Base-by-base conservation (phyloP, 164 flowering plant species). In the Pachysandra terminalis region DNA sequence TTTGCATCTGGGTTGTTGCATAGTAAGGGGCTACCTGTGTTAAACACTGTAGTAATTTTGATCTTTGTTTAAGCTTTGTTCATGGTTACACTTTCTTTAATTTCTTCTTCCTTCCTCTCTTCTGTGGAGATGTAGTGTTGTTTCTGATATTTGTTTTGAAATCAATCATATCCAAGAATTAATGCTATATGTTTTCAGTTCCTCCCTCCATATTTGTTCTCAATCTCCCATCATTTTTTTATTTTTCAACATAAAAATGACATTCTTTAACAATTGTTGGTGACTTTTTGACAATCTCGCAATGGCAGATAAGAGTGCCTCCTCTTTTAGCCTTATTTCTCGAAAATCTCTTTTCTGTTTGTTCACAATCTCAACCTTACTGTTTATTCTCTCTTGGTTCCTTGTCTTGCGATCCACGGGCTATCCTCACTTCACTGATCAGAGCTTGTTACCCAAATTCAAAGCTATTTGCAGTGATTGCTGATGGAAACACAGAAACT, bases 381-480 rank as follows among this genome's bases (percentile, higher is more conserved):
- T 90, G 41, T 87, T 90, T 77, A 26, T 87, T 12, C 73, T 82
- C 24, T 88, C 96, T 57, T 91, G 88, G 91, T 86, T 88, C 75
- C 87, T 79, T 59, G 78, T 90, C 22, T 75, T 93, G 68, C 82
- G 76, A 9, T 88, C 96, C 4, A 65, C 91, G 0, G 77, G 79
- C 25, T 67, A 63, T 1, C 78, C 84, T 66, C 78, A 66, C 58
- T 75, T 81, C 56, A 63, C 83, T 24, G 87, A 80, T 4, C 78
- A 69, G 55, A 61, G 54, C 54, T 64, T 77, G 55, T 76, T 83
- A 21, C 81, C 87, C 35, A 78, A n/a, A 68, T 75, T 56, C 81
- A 13, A 82, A 71, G 57, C 59, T 71, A 48, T 53, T 71, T 61
- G 61, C 78, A 26, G 7, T 72, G 4, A 40, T 52, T 35, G 74